phyloP scores from a whole-genome alignment of 768 basidiomycete species.

The Tricholoma bakamatsutake region DNA sequence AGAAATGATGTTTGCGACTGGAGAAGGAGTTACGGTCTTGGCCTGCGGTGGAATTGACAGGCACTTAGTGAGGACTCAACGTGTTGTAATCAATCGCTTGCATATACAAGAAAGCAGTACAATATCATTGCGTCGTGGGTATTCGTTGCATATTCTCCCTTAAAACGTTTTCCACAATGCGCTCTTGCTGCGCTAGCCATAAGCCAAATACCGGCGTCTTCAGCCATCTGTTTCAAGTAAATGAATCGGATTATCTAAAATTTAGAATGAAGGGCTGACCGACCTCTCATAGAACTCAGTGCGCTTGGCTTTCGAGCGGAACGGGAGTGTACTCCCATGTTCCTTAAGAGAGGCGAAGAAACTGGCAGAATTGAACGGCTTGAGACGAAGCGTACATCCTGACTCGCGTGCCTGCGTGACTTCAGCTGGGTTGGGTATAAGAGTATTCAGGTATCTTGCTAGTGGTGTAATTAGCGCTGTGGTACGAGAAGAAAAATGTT shows the following conservation, averaged over 20 bases:
- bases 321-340: conserved; percentile 68
- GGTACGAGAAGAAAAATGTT: conserved; percentile 82
- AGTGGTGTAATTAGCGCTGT: conserved; percentile 84
- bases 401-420: conserved; percentile 30
- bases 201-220: conserved; percentile 71
- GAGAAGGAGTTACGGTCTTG: background rate
- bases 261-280: conserved; percentile 10
- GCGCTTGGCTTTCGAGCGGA: conserved; percentile 58
- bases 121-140: conserved; percentile 1
- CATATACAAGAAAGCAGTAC: conserved; percentile 1
- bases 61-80: background rate
- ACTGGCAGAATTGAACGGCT: conserved; percentile 60
- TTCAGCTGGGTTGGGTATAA: conserved; percentile 70
- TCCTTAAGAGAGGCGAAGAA: conserved; percentile 72
- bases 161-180: conserved; percentile 57
- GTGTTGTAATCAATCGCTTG: background rate
- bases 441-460: conserved; percentile 83
- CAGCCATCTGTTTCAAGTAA: conserved; percentile 41
- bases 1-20: background rate
- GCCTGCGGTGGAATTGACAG: background rate
- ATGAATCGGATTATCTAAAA: background rate
- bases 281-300: conserved; percentile 66
- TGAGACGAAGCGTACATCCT: conserved; percentile 39
- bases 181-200: conserved; percentile 76
- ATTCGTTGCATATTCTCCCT: conserved; percentile 17